phyloP scores from a whole-genome alignment of 306 rosid genomes.

The Mucuna pruriens region DNA sequence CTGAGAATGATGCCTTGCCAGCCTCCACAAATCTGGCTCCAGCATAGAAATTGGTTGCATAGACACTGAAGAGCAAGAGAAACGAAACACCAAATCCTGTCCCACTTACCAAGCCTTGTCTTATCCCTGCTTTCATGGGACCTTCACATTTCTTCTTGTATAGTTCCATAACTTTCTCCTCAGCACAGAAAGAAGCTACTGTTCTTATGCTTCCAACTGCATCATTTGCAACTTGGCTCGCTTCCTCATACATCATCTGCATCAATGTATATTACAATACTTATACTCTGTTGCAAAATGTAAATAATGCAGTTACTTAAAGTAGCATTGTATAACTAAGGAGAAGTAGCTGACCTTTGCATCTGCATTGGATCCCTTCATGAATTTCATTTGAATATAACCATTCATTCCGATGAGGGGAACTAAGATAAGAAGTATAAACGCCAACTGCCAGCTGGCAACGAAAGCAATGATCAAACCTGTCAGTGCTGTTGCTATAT shows the following conservation, averaged over 20 bases:
- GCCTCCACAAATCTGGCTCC: conserved; percentile 64
- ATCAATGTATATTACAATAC: conserved; percentile 25
- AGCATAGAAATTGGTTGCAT: conserved; percentile 69
- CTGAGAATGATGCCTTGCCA: conserved; percentile 56
- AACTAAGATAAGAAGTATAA: conserved; percentile 55
- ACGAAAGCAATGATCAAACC: conserved; percentile 71
- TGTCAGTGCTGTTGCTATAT: conserved; percentile 52
- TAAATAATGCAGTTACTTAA: background rate
- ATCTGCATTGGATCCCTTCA: conserved; percentile 70
- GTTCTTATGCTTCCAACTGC: conserved; percentile 88
- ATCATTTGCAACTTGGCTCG: conserved; percentile 80
- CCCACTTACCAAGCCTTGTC: conserved; percentile 73
- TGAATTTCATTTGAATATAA: conserved; percentile 60
- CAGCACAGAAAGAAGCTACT: conserved; percentile 81
- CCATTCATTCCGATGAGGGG: conserved; percentile 68
- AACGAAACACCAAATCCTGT: conserved; percentile 65
- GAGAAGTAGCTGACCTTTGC: conserved; percentile 58
- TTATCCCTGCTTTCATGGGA: conserved; percentile 62
- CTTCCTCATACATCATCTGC: conserved; percentile 80
- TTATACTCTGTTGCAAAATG: conserved; percentile 4
- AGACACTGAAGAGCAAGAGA: conserved; percentile 59
- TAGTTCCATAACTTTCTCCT: conserved; percentile 79
- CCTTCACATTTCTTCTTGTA: conserved; percentile 75
- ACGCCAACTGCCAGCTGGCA: conserved; percentile 72
- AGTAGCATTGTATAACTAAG: background rate